Base-by-base conservation (phyloP, 306 rosid species). In the Adenanthera pavonina region DNA sequence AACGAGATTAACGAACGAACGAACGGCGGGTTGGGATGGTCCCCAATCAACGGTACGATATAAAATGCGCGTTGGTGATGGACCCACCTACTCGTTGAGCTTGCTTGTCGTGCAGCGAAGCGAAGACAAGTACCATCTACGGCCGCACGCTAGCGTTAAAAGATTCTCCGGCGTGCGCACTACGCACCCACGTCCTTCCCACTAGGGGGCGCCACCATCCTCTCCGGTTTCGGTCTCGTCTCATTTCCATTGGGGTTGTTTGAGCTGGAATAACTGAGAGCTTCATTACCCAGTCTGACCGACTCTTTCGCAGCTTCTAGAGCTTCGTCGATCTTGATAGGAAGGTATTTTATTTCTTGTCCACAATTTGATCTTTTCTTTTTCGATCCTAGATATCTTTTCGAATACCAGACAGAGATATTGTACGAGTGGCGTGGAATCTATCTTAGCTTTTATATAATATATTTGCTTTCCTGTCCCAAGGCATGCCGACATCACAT, bases 161-260 rank as follows among this genome's bases (percentile, higher is more conserved):
- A 69, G 56, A 46, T 3, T 70, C 74, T 70, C 69, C 54, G 41
- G 53, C 78, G 69, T 41, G 69, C 41, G 68, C 40, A 40, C 6
- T 40, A 41, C 78, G 78, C 67, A 54, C 36, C 35, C 67, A n/a
- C n/a, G 14, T 33, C 46, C 13, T 7, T 72, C 33, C 75, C 57
- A 10, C 51, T 68, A 20, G 16, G 33, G 75, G 51, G 38, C 75
- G 40, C 9, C 57, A 12, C 51, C 57, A 6, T 35, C 41, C 43
- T 41, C 17, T 53, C 34, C 36, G 33, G 17, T 3, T 52, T 33
- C 48, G 15, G 20, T 74, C 66, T 16, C 66, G 1, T 74, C 36
- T 35, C 15, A 56, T 38, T 57, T 40, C 0, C 69, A 60, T 57
- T 75, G 35, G 3, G 17, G 9, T 51, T 8, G 19, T 35, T 25